Percentiles rank a stretch among this genome's conserved stretches.
These are phyloP conservation scores for Sclerotiophoma versabilis DNA, from an alignment of 2,329 filamentous ascomycete genomes.

Conservation along the genomic window DNA sequence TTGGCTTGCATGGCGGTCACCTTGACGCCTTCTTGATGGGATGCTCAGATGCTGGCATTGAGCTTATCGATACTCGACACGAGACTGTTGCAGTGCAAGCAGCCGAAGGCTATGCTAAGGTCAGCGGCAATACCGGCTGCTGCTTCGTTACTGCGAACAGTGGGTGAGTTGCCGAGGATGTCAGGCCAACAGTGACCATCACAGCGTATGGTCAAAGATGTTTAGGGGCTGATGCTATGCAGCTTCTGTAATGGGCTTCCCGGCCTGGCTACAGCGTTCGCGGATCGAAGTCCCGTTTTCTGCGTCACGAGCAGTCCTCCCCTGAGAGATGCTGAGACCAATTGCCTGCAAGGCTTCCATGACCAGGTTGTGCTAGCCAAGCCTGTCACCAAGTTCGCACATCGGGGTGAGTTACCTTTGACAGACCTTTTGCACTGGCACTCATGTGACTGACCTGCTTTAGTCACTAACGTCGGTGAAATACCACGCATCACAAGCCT, in stretches of 20 bases:
- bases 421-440: no score
- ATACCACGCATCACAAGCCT: constrained; percentile 55
- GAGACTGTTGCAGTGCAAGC: constrained; percentile 59
- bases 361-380: constrained; percentile 56
- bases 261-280: constrained; percentile 56
- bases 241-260: constrained; percentile 57
- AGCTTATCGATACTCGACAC: constrained; percentile 56
- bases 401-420: constrained; percentile 38
- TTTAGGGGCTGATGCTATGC: neutral
- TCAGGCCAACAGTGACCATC: no score
- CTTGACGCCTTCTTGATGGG: constrained; percentile 59
- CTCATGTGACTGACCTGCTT: neutral
- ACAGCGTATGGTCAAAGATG: neutral
- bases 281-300: constrained; percentile 55
- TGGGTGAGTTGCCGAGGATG: constrained; percentile 48
- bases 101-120: constrained; percentile 56
- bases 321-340: constrained; percentile 55
- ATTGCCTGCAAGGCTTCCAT: constrained; percentile 56
- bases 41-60: constrained; percentile 51
- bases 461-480: constrained; percentile 53
- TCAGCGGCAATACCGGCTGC: constrained; percentile 54
- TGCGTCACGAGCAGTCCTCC: constrained; percentile 56
- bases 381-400: constrained; percentile 56
- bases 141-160: constrained; percentile 59
- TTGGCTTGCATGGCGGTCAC: constrained; percentile 58